Percentiles rank a stretch among this genome's conserved stretches.
Conservation (phyloP, 2,329 filamentous ascomycete genomes). For the Emergomyces orientalis region DNA sequence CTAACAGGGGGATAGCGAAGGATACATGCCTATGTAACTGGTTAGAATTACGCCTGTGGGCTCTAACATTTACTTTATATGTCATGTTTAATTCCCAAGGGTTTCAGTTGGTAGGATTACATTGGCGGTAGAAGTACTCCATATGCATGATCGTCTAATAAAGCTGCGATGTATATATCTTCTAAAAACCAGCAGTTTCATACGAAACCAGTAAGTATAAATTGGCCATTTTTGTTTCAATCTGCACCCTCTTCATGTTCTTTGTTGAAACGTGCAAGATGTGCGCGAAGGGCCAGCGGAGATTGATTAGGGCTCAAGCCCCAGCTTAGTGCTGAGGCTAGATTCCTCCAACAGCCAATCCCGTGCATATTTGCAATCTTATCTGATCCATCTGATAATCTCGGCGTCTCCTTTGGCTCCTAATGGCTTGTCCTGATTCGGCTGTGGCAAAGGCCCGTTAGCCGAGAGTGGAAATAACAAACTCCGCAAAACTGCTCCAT, state of each 20-base stretch:
- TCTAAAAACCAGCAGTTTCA: too few relatives aligned
- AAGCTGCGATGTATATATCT: too few relatives aligned
- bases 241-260: too few relatives aligned
- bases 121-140: too few relatives aligned
- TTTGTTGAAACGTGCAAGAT: not conserved
- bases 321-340: not conserved
- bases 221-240: not conserved
- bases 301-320: constrained; percentile 5
- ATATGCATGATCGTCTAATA: too few relatives aligned
- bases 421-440: not conserved
- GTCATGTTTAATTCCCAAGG: too few relatives aligned
- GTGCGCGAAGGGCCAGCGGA: not conserved
- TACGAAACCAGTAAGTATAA: not conserved
- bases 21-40: too few relatives aligned
- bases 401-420: too few relatives aligned
- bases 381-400: constrained; percentile 1
- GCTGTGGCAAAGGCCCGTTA: not conserved
- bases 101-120: too few relatives aligned
- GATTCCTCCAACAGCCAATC: not conserved
- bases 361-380: not conserved
- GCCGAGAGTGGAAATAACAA: not conserved
- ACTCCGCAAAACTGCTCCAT: not conserved
- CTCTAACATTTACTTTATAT: too few relatives aligned
- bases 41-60: too few relatives aligned
- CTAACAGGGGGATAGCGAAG: too few relatives aligned